Evolutionary conservation across 106 monocot genomes (phyloP).

Genomic region (Apostasia shenzhenica): DNA sequence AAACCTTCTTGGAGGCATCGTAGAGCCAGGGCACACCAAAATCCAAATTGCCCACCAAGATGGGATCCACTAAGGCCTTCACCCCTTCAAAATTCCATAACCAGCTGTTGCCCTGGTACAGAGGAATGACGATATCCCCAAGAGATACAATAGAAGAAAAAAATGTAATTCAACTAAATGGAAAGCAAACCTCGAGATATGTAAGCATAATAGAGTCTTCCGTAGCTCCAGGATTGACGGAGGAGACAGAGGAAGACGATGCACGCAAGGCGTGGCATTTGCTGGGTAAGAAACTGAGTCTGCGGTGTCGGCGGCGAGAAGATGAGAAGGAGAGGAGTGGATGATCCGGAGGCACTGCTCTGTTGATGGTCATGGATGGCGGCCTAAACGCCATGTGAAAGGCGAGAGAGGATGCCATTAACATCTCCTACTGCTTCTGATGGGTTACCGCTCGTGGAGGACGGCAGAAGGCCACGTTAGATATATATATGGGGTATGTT

Average conservation of each 20-base stretch:
- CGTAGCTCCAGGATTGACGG: not conserved
- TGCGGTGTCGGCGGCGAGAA: not conserved
- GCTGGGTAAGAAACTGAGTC: not conserved
- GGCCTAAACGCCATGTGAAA: too few relatives aligned
- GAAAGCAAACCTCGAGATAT: slow-evolving; percentile 44
- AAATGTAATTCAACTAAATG: not conserved
- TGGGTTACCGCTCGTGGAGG: too few relatives aligned
- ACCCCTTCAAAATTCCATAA: slow-evolving; percentile 66
- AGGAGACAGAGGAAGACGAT: not conserved
- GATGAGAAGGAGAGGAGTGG: not conserved
- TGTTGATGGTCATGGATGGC: too few relatives aligned
- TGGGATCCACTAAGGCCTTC: slow-evolving; percentile 77
- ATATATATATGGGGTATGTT: too few relatives aligned
- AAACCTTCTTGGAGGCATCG: slow-evolving; percentile 68
- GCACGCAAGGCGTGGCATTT: not conserved
- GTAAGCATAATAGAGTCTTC: slow-evolving; percentile 36
- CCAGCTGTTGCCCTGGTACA: slow-evolving; percentile 80
- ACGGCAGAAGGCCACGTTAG: too few relatives aligned
- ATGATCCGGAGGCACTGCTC: not conserved
- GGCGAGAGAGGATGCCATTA: too few relatives aligned
- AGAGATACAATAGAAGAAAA: not conserved
- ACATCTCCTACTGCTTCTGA: too few relatives aligned
- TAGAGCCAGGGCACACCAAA: slow-evolving; percentile 84
- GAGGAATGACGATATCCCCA: not conserved
- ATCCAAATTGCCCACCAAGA: slow-evolving; percentile 89